These are phyloP conservation scores for Monilinia fructicola DNA, from an alignment of 2,329 filamentous ascomycete species.

Conservation along the genomic window DNA sequence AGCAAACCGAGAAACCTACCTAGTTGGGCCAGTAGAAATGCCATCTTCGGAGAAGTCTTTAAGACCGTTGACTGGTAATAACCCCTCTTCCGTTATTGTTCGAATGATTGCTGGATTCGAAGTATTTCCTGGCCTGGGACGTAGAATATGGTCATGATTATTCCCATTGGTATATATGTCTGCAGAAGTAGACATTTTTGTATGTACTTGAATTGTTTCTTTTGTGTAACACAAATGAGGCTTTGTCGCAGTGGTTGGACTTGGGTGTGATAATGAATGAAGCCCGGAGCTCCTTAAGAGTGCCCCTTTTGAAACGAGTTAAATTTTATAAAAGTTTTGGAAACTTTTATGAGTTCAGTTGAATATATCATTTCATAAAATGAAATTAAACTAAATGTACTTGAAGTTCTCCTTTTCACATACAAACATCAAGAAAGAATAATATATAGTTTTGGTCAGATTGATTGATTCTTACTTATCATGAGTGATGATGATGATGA, in stretches of 20 bases:
- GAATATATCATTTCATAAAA: conserved; percentile 14
- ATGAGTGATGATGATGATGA: neutral
- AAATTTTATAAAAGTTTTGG: neutral
- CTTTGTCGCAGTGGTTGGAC: neutral
- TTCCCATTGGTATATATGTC: conserved; percentile 34
- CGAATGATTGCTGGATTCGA: conserved; percentile 35
- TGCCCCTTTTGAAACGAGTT: conserved; percentile 21
- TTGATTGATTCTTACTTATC: conserved; percentile 10
- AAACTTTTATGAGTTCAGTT: conserved; percentile 5
- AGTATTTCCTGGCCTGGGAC: conserved; percentile 36
- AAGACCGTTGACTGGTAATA: conserved; percentile 25
- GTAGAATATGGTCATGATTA: conserved; percentile 39
- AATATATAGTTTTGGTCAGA: neutral
- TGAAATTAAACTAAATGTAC: neutral
- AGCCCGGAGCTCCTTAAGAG: conserved; percentile 4
- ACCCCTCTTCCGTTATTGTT: conserved; percentile 33
- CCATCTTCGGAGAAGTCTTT: conserved; percentile 31
- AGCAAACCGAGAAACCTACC: neutral
- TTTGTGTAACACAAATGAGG: neutral
- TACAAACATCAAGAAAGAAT: neutral
- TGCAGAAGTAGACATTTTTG: conserved; percentile 38
- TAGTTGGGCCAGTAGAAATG: conserved; percentile 27
- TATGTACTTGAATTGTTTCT: neutral
- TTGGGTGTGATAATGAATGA: neutral
- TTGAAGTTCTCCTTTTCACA: neutral